phyloP scores from a whole-genome alignment of 2,329 filamentous ascomycete species.

The Aspergillus versicolor region DNA sequence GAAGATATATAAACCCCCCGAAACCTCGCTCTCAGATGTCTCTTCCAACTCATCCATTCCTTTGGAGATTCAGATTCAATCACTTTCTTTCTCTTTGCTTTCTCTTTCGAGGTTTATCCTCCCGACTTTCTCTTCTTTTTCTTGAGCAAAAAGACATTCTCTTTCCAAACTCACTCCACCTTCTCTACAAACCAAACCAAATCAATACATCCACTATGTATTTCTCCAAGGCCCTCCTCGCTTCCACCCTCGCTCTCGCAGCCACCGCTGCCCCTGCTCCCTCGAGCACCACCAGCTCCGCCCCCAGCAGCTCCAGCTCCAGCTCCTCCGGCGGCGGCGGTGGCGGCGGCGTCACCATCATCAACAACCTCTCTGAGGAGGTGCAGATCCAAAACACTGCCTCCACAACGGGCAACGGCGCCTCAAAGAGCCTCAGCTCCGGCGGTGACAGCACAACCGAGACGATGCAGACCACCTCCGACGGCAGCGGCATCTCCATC shows the following conservation, averaged over 20 bases:
- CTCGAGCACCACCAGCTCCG: not conserved
- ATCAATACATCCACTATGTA: not conserved
- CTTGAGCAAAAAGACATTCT: constrained; percentile 7
- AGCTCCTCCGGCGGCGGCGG: not conserved
- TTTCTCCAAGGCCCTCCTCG: not conserved
- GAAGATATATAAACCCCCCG: not conserved
- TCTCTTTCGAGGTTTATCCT: constrained; percentile 9
- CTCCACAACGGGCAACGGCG: not conserved
- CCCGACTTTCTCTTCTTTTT: not conserved
- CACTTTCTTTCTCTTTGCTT: not conserved
- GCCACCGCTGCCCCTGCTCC: not conserved
- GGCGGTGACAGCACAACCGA: not conserved
- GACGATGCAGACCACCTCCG: constrained; percentile 1
- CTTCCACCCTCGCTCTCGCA: not conserved
- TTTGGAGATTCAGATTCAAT: not conserved
- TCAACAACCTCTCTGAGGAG: constrained; percentile 6
- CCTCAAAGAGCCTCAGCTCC: not conserved
- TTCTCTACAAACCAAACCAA: not conserved
- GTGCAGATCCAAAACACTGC: constrained; percentile 4
- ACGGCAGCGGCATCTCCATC: constrained; percentile 33
- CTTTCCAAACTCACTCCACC: not conserved
- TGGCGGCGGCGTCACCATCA: constrained; percentile 4
- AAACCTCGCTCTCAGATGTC: not conserved
- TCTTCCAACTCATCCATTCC: not conserved
- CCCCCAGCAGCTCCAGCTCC: constrained; percentile 1